phyloP scores from a whole-genome alignment of 2,329 filamentous ascomycete species.

The Trichocomaceae sp. region DNA sequence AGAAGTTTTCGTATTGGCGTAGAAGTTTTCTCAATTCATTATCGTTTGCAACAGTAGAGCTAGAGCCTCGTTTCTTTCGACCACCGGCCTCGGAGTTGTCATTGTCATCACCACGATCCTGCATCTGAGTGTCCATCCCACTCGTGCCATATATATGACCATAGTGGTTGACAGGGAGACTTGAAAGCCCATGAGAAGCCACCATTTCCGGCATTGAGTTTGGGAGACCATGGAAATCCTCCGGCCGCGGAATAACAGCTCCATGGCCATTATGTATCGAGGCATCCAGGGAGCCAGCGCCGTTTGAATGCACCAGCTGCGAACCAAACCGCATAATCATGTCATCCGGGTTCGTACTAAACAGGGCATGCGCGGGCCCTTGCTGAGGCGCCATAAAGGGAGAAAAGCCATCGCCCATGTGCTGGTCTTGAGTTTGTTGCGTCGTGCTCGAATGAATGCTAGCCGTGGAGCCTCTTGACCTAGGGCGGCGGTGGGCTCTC shows the following conservation, averaged over 20 bases:
- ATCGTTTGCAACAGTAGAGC: slow-evolving; percentile 44
- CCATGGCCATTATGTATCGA: slow-evolving; percentile 34
- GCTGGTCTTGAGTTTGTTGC: slow-evolving; percentile 39
- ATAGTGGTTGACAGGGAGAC: slow-evolving; percentile 32
- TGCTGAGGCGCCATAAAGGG: slow-evolving; percentile 34
- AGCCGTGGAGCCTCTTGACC: slow-evolving; percentile 42
- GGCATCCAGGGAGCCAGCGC: slow-evolving; percentile 31
- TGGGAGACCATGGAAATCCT: slow-evolving; percentile 35
- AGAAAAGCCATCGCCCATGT: slow-evolving; percentile 32
- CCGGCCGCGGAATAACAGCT: slow-evolving; percentile 28
- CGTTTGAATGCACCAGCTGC: slow-evolving; percentile 34
- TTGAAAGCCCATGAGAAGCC: slow-evolving; percentile 23
- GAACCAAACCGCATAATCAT: slow-evolving; percentile 42
- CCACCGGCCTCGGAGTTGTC: slow-evolving; percentile 39
- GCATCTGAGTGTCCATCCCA: slow-evolving; percentile 37
- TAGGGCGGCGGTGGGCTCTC: slow-evolving; percentile 34
- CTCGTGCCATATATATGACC: slow-evolving; percentile 34
- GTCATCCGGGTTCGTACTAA: slow-evolving; percentile 37
- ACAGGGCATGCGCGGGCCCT: slow-evolving; percentile 29
- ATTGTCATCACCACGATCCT: slow-evolving; percentile 36
- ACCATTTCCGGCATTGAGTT: slow-evolving; percentile 30
- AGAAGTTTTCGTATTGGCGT: slow-evolving; percentile 41
- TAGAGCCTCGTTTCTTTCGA: slow-evolving; percentile 42
- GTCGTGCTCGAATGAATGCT: slow-evolving; percentile 44
- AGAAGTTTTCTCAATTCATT: slow-evolving; percentile 44